phyloP scores from a whole-genome alignment of 257 asterid genomes.

The Anisodus acutangulus region DNA sequence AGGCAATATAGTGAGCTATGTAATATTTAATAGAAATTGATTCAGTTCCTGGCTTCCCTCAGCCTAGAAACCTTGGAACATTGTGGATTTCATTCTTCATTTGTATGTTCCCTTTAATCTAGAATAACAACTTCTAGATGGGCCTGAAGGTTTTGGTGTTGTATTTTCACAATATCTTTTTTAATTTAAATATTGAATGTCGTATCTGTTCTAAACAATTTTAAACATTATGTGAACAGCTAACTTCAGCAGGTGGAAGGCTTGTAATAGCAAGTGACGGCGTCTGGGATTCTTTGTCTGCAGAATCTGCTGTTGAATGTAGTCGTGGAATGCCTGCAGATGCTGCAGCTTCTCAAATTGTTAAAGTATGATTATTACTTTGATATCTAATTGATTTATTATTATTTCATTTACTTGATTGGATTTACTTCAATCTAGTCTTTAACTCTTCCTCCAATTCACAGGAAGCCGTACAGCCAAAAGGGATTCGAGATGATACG shows the following conservation, averaged over 20 bases:
- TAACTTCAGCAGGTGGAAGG: slow-evolving; percentile 91
- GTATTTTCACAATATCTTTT: neutral
- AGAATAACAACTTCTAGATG: slow-evolving; percentile 6
- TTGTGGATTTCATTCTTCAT: slow-evolving; percentile 26
- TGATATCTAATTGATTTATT: neutral
- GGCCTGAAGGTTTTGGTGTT: neutral
- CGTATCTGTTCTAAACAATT: slow-evolving; percentile 18
- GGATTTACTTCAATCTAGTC: slow-evolving; percentile 29
- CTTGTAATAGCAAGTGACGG: slow-evolving; percentile 93
- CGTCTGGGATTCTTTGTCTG: slow-evolving; percentile 95
- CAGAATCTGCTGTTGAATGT: slow-evolving; percentile 87
- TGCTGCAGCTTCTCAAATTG: slow-evolving; percentile 90
- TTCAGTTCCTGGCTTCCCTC: neutral
- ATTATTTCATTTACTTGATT: neutral
- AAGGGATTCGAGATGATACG: slow-evolving; percentile 96
- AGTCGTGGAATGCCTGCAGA: slow-evolving; percentile 89
- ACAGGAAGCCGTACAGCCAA: slow-evolving; percentile 83
- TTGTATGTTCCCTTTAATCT: neutral
- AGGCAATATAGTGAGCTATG: neutral
- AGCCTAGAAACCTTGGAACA: neutral
- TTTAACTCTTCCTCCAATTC: slow-evolving; percentile 25
- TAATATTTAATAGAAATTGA: neutral
- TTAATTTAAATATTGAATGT: too few species aligned
- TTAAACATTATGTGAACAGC: slow-evolving; percentile 53
- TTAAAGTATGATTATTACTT: slow-evolving; percentile 54